Evolutionary conservation across 2,329 filamentous ascomycete species (phyloP), one percentile per base, ranked within the genome.

Genomic region (Alternaria sp.): DNA sequence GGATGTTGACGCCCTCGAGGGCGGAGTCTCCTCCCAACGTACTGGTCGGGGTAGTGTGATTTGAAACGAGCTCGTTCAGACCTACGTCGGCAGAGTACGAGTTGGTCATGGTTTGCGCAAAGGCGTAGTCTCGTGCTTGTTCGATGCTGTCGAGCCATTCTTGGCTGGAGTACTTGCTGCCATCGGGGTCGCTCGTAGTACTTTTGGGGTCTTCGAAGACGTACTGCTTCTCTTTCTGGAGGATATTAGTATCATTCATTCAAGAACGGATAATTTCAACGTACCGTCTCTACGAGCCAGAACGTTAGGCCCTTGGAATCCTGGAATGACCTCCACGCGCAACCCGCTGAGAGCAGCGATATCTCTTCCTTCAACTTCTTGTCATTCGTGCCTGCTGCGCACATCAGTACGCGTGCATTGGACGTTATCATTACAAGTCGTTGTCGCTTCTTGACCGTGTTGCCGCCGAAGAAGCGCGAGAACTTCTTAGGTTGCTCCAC

Each of bases 281-380:
- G 85, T 88, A 98, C 95, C 68, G 92, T 96, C 82, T 98, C 93
- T 53, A 98, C 90, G 79, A 90, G 90, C 92, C 93, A 98, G 60
- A 91, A 89, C 28, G 89, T 90, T 80, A 94, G 86, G 26, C 93
- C 94, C 79, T 96, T 97, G n/a, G 88, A 84, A 78, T 97, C 95
- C 46, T 89, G 86, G 68, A 91, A 92, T 53, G 86, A 93, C 75
- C 87, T 90, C 89, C 92, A 98, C 26, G 87, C 83, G 68, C 89
- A 92, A 54, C 92, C 93, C 2, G 90, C 83, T 2, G 86, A 85
- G 20, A 96, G 82, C 26, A 99, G 84, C n/a, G 92, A 92, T 36
- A 99, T 88, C 69, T 99, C 95, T 71, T 92, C 87, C 77, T 99
- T 99, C 22, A 93, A 87, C 78, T 95, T 94, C 81, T 99, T 99